Evolutionary conservation across 2,329 filamentous ascomycete genomes (phyloP), one percentile per base, ranked within the genome.

Genomic region (Cladophialophora chaetospira): DNA sequence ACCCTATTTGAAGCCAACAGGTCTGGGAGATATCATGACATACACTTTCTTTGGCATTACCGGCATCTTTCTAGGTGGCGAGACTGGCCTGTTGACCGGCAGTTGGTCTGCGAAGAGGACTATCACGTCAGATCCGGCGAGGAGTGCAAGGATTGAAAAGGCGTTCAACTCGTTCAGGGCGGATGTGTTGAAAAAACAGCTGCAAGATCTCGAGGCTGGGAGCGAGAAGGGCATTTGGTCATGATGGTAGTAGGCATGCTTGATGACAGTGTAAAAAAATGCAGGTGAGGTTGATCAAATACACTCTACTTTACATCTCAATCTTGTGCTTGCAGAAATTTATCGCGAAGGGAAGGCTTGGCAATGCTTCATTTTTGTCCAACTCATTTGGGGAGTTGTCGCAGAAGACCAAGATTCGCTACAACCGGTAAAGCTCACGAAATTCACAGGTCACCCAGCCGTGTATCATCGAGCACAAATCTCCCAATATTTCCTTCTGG

Each of bases 11-110:
- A 77, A 79, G 42, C 86, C 85, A 0, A 82, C 80, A 1, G 74
- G 74, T 0, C 66, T 81, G 46, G 84, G 84, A 11, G 86, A 88
- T 61, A 67, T 84, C 25, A 80, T 82, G 3, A 82, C 86, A 0
- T 87, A 85, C 66, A 79, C 81, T 59, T 81, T 88, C 66, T 84
- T 87, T 44, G 79, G 80, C 0, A 67, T 81, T 0, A 85, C 83
- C 11, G 85, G 85, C 0, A 67, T 87, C 4, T 84, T 88, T 59
- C 61, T 88, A 4, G 85, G 85, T 5, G 85, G 86, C 5, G 86
- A 88, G 71, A 44, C 55, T 65, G 85, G 86, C 0, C 71, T 88
- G 44, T 61, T 87, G 55, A 79, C 77, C 0, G 85, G 86, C 0
- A 78, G 77, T 1, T 76, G 77, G 44, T 76, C 79, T 4, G 84